A percentile compares a stretch with the other conserved stretches of the same genome.
Conservation (phyloP, 2,329 filamentous ascomycete genomes). For the Tolypocladium ophioglossoides region DNA sequence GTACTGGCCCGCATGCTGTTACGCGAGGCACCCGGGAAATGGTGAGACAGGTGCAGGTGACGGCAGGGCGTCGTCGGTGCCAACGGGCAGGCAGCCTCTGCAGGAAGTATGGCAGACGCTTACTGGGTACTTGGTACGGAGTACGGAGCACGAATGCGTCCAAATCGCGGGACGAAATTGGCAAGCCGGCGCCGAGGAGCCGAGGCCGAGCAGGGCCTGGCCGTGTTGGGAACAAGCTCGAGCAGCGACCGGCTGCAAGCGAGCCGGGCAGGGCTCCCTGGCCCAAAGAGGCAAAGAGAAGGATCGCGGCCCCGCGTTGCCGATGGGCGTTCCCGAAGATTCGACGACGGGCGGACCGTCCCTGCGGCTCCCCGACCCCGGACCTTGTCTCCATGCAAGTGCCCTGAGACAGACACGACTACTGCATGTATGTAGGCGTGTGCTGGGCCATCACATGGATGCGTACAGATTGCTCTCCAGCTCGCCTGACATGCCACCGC, state of each 20-base stretch:
- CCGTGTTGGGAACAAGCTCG: neutral
- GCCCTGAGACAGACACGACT: slow-evolving; percentile 2
- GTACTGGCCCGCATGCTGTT: neutral
- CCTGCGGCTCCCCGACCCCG: slow-evolving; percentile 3
- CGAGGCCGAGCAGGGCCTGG: neutral
- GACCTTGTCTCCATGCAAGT: slow-evolving; percentile 4
- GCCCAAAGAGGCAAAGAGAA: neutral
- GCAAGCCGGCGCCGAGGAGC: neutral
- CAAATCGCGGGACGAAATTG: neutral
- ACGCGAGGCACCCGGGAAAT: neutral
- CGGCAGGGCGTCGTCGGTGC: neutral
- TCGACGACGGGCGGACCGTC: neutral
- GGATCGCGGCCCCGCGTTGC: neutral
- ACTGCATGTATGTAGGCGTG: neutral
- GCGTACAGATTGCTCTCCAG: neutral
- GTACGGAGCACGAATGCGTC: neutral
- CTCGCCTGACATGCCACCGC: slow-evolving; percentile 1
- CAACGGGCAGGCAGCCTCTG: neutral
- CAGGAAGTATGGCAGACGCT: neutral
- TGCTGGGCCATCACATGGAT: slow-evolving; percentile 2
- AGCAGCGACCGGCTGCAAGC: too few species aligned
- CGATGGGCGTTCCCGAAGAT: neutral
- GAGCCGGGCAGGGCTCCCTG: too few species aligned
- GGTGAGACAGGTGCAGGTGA: neutral
- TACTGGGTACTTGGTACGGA: too few species aligned